Evolutionary conservation across 225 moss, liverwort and hornwort species (phyloP), one percentile per base, ranked within the genome.

Genomic region (Sphagnum contortum): DNA sequence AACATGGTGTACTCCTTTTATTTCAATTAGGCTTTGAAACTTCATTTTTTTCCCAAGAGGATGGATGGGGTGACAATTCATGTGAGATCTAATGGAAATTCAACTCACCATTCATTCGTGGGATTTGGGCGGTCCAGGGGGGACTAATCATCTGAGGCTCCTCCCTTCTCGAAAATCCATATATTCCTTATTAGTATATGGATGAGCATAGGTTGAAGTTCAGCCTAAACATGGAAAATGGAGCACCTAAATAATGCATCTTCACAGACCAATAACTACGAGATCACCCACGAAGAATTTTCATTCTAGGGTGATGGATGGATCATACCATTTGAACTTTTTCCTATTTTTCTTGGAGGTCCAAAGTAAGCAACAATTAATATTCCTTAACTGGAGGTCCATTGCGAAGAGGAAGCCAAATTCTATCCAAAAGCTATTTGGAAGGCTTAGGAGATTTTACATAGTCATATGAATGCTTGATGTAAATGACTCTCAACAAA

Each of bases 221-320:
- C 48, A 65, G 49, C 48, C 48, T 67, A 67, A 2, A 67, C 46
- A 45, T 67, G 67, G 57, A 58, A 67, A 67, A 67, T 67, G 67
- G 67, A 67, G 56, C 57, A 58, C 57, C 57, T 58, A 58, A 58
- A 58, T 2, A 58, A 58, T 2, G 12, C 57, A 58, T 58, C 57
- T 13, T 58, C 57, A 58, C 2, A 58, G 57, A 58, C 2, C 57
- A 3, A 58, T 10, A 58, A 58, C 57, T 58, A 58, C 2, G 57
- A 58, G 8, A 58, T 58, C 57, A 58, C 12, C 57, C 12, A 10
- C 29, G 44, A 58, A 55, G 10, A 9, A 8, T 29, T 29, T 29
- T 4, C 11, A 9, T 12, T 67, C 29, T 45, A 9, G 29, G 67
- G 67, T 67, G 67, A 55, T 13, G 67, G 67, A 67, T 4, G 53